Conservation (phyloP, 352 stramenopile species). For the Pythium graminicola region DNA sequence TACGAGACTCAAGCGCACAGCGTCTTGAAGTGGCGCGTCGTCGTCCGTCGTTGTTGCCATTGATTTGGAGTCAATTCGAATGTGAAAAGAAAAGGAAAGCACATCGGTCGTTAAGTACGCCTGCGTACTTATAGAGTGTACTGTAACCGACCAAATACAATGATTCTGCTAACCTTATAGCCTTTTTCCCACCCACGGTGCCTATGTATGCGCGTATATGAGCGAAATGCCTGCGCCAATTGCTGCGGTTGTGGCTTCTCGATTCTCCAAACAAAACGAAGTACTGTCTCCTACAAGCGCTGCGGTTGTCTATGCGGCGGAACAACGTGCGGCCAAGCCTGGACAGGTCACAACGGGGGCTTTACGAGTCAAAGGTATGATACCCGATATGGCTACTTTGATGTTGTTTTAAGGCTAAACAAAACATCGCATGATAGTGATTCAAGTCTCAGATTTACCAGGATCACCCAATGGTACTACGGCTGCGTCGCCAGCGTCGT, state of each 20-base stretch:
- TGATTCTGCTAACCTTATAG: background rate
- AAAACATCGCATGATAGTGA: no score
- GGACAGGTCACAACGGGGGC: slow-evolving; percentile 39
- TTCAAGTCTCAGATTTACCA: slow-evolving; percentile 27
- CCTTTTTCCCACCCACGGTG: slow-evolving; percentile 3
- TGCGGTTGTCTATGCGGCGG: slow-evolving; percentile 43
- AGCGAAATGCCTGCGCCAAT: slow-evolving; percentile 15
- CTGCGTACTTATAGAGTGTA: slow-evolving; percentile 1
- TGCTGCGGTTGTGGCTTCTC: background rate
- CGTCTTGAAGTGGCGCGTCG: slow-evolving; percentile 36
- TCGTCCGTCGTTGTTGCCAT: background rate
- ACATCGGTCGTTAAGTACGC: slow-evolving; percentile 2
- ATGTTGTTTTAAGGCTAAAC: no score
- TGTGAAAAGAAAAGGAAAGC: background rate
- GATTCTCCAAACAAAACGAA: slow-evolving; percentile 26
- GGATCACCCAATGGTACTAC: slow-evolving; percentile 18
- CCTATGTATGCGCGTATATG: slow-evolving; percentile 15
- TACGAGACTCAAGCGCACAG: slow-evolving; percentile 54
- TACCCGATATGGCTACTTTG: no score
- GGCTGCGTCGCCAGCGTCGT: slow-evolving; percentile 29
- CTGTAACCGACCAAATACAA: background rate
- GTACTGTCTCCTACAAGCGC: slow-evolving; percentile 42
- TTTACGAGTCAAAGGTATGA: slow-evolving; percentile 61
- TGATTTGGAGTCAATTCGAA: background rate
- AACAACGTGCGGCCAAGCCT: slow-evolving; percentile 39